Conservation (phyloP, 2,329 filamentous ascomycete species). For the Berkeleyomyces rouxiae region DNA sequence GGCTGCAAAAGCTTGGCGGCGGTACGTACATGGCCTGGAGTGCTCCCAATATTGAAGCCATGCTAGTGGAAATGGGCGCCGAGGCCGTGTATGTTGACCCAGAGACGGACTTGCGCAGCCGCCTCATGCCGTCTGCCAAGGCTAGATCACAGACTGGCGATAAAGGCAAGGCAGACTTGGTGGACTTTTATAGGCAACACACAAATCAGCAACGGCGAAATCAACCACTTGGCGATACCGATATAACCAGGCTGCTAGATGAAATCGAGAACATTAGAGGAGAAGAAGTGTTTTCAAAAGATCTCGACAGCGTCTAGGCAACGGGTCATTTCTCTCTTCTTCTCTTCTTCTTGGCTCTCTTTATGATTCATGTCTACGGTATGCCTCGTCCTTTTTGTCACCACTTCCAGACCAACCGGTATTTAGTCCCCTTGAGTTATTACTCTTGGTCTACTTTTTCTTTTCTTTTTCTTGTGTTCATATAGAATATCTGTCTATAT, state of each 20-base stretch:
- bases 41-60: constrained; percentile 31
- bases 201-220: no score
- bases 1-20: constrained; percentile 34
- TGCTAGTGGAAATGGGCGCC: constrained; percentile 30
- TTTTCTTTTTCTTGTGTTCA: not conserved
- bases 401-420: not conserved
- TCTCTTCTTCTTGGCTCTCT: no score
- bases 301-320: no score
- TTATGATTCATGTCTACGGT: no score
- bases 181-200: not conserved
- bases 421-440: not conserved
- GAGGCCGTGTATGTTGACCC: constrained; percentile 23
- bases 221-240: no score
- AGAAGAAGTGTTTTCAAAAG: no score
- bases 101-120: not conserved
- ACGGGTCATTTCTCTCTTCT: no score
- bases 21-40: constrained; percentile 33
- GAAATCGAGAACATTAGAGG: no score
- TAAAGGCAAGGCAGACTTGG: not conserved
- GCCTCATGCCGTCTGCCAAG: constrained; percentile 18
- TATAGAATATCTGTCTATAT: not conserved
- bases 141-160: constrained; percentile 4
- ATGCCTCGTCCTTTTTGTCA: not conserved
- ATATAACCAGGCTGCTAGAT: no score
- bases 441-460: not conserved